phyloP scores from a whole-genome alignment of 768 basidiomycete species.

The Boletus vinaceobasis region DNA sequence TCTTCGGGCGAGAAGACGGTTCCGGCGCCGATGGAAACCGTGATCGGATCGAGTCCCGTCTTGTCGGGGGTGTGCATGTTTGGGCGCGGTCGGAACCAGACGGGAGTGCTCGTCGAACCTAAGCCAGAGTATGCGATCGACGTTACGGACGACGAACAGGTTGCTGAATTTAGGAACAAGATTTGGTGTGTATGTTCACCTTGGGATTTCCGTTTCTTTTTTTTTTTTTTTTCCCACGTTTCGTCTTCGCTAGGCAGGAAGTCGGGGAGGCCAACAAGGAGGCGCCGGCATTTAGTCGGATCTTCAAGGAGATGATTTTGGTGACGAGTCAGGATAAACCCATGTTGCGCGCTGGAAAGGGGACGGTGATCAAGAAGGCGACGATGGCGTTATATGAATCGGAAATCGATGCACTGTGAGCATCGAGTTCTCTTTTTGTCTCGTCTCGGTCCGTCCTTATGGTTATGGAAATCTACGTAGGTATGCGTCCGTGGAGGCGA shows the following conservation, averaged over 20 bases:
- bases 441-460: neutral
- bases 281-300: conserved; percentile 40
- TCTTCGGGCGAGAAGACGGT: conserved; percentile 34
- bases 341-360: conserved; percentile 44
- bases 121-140: conserved; percentile 34
- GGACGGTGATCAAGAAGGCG: conserved; percentile 42
- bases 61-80: conserved; percentile 39
- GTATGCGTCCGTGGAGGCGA: conserved; percentile 28
- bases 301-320: conserved; percentile 53
- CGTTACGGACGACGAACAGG: conserved; percentile 22
- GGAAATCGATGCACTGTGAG: conserved; percentile 47
- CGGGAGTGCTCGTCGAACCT: conserved; percentile 32
- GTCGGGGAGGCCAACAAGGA: conserved; percentile 42
- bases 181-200: conserved; percentile 31
- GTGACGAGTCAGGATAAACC: conserved; percentile 41
- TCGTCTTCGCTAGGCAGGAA: conserved; percentile 24
- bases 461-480: conserved; percentile 11
- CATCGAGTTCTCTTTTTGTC: neutral
- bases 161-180: conserved; percentile 33
- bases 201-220: neutral
- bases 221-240: no score
- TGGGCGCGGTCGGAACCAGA: conserved; percentile 31
- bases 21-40: conserved; percentile 33
- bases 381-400: conserved; percentile 37
- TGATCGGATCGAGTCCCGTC: conserved; percentile 17